Evolutionary conservation across 2,329 filamentous ascomycete species (phyloP), one percentile per base, ranked within the genome.

Genomic region (Colletotrichum lindemuthianum): DNA sequence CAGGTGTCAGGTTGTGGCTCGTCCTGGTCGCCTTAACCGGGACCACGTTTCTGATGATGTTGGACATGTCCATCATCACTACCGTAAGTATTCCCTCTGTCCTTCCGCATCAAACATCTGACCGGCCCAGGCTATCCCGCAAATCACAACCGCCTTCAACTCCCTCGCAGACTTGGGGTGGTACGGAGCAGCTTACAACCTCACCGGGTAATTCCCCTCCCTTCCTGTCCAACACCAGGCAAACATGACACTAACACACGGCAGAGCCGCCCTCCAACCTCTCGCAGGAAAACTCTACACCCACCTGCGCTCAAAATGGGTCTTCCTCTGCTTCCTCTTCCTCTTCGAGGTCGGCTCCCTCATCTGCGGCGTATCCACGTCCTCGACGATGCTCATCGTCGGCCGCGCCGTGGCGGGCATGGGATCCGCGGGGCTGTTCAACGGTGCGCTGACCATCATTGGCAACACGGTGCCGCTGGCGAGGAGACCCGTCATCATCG

Each of bases 101-200:
- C 8, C 33, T 32, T 32, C 41, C 6, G 24, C n/a, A 3, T 6
- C 11, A 3, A 12, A 52, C n/a, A 36, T 12, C 36, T 47, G 6
- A 24, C 49, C 68, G n/a, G 68, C 32, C 34, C 56, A 79, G 77
- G 78, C 83, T 3, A 77, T 83, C 56, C 83, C 83, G 1, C 73
- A 74, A 52, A 86, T 86, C 59, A 85, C 83, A 0, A 80, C 76
- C 49, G 75, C 82, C 16, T 83, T 85, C 70, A 78, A 84, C 60
- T 80, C 81, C 11, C 73, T 86, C 1, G 70, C 74, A 2, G 84
- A 87, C 67, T 80, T 87, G 12, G 85, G 84, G 41, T 87, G 85
- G 85, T 87, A 87, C 69, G 81, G 79, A 4, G 81, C 79, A 52
- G 79, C 81, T 16, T 84, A 84, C 68, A 78, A 80, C 39, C 74